Conservation (phyloP, 2,329 filamentous ascomycete species). For the Xylariaceae sp. region DNA sequence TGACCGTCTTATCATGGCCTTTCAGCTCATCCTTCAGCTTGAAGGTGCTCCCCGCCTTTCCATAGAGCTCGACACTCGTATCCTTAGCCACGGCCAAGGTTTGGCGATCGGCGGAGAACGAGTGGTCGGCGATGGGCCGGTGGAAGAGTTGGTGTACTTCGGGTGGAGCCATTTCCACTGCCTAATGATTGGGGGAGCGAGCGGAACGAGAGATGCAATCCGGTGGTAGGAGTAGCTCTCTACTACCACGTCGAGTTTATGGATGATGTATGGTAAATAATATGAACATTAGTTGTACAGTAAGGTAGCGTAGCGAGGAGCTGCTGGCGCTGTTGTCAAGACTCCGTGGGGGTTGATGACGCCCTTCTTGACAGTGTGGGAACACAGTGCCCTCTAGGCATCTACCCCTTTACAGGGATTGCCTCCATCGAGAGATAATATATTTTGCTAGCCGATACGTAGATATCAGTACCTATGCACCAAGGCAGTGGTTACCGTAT, state of each 20-base stretch:
- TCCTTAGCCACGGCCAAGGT: conserved; percentile 89
- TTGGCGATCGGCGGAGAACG: conserved; percentile 86
- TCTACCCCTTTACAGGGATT: not conserved
- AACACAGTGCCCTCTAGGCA: not conserved
- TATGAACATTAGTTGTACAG: not conserved
- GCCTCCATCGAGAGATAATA: not conserved
- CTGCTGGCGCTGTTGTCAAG: too few species aligned
- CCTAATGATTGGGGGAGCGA: not conserved
- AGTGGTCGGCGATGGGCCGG: conserved; percentile 93
- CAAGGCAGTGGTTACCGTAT: too few species aligned
- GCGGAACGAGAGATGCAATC: not conserved
- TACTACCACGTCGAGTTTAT: conserved; percentile 62
- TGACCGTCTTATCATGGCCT: conserved; percentile 95
- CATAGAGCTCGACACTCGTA: conserved; percentile 83
- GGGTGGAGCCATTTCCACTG: conserved; percentile 63
- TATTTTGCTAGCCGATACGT: too few species aligned
- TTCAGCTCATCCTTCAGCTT: conserved; percentile 86
- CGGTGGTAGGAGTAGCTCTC: conserved; percentile 92
- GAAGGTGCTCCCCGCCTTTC: conserved; percentile 65
- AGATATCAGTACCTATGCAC: too few species aligned
- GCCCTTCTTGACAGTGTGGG: not conserved
- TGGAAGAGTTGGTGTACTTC: conserved; percentile 98
- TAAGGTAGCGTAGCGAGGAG: too few species aligned
- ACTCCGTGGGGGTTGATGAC: not conserved
- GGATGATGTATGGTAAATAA: not conserved